Conservation (phyloP, 345 rosid species). For the Aethionema arabicum region DNA sequence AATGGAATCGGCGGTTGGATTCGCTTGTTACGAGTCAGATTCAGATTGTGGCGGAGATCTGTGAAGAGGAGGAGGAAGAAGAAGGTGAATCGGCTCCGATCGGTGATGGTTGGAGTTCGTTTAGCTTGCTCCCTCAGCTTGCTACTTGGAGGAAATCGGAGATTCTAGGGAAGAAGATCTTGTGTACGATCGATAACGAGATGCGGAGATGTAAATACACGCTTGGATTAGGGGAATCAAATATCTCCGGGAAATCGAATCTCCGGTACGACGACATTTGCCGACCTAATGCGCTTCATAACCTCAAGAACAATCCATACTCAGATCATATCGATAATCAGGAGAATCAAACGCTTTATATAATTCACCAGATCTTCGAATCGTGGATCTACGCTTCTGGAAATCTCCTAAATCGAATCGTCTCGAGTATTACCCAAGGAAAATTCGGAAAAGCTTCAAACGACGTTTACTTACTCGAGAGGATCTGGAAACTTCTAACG, state of each 20-base stretch:
- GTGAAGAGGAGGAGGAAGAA: slow-evolving; percentile 43
- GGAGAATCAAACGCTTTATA: slow-evolving; percentile 68
- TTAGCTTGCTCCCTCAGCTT: slow-evolving; percentile 74
- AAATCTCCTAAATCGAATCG: slow-evolving; percentile 51
- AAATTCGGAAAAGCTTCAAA: slow-evolving; percentile 50
- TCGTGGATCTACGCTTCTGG: slow-evolving; percentile 65
- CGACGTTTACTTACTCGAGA: slow-evolving; percentile 61
- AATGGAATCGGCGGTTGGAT: slow-evolving; percentile 77
- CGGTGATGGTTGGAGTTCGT: slow-evolving; percentile 56
- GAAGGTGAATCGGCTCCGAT: slow-evolving; percentile 28
- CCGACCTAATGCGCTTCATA: slow-evolving; percentile 57
- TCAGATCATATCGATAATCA: slow-evolving; percentile 57
- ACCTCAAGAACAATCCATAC: slow-evolving; percentile 52
- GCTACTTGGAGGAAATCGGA: slow-evolving; percentile 78
- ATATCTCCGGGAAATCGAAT: slow-evolving; percentile 70
- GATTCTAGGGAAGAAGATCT: slow-evolving; percentile 58
- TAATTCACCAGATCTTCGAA: slow-evolving; percentile 76
- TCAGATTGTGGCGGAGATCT: slow-evolving; percentile 54
- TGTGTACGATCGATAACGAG: slow-evolving; percentile 71
- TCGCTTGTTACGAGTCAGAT: slow-evolving; percentile 70
- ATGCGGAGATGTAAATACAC: slow-evolving; percentile 77
- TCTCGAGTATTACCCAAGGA: slow-evolving; percentile 42
- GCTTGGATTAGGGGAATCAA: slow-evolving; percentile 82
- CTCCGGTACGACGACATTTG: slow-evolving; percentile 82
- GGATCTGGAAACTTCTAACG: slow-evolving; percentile 68